Conservation (phyloP, 805 yeast genomes). For the Barnettozyma vustinii region DNA sequence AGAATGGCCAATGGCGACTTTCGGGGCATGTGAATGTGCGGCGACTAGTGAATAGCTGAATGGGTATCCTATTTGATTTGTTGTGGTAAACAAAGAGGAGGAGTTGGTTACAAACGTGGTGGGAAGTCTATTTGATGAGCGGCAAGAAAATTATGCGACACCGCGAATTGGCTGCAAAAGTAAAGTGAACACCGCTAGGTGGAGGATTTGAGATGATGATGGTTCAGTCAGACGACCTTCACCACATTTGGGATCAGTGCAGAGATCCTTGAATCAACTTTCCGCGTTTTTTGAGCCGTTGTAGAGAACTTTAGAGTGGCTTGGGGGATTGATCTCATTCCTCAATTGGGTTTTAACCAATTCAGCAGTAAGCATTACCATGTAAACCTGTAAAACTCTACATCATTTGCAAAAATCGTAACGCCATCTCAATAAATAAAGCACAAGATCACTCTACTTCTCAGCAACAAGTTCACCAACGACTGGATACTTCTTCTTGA, state of each 20-base stretch:
- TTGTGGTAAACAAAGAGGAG: background rate
- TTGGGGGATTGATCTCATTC: background rate
- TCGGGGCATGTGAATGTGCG: conserved; percentile 1
- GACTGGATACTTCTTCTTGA: conserved; percentile 71
- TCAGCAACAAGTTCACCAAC: conserved; percentile 65
- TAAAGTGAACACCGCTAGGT: background rate
- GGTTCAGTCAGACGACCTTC: background rate
- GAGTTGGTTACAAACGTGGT: background rate
- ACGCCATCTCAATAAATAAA: background rate
- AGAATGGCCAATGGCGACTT: conserved; percentile 5
- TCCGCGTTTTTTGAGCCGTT: too few relatives aligned
- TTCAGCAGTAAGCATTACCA: background rate
- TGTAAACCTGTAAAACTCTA: background rate
- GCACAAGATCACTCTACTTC: background rate
- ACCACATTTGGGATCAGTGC: too few relatives aligned
- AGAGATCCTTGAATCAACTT: too few relatives aligned
- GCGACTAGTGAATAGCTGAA: background rate
- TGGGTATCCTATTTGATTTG: background rate
- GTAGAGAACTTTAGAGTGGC: too few relatives aligned
- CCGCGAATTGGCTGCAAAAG: background rate
- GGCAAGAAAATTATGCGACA: background rate
- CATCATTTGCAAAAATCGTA: background rate
- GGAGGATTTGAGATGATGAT: background rate
- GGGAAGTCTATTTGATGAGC: background rate
- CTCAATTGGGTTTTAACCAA: background rate